Conservation (phyloP, 768 basidiomycete species). For the Suillus lakei region DNA sequence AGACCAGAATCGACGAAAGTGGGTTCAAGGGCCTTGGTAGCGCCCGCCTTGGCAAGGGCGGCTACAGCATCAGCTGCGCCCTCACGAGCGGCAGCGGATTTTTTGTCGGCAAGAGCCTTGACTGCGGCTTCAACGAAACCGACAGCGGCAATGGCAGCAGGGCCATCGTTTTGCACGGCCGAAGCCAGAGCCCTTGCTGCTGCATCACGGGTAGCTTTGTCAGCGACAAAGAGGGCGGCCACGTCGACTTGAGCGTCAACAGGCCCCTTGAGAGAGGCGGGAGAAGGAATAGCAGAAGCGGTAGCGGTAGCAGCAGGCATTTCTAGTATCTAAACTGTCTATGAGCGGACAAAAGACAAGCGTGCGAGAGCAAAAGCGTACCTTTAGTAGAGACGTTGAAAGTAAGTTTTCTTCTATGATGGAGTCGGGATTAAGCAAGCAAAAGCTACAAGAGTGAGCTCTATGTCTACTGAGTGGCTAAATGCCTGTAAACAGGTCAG, state of each 20-base stretch:
- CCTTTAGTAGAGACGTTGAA: constrained; percentile 47
- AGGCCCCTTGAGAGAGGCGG: constrained; percentile 76
- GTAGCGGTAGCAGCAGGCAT: constrained; percentile 85
- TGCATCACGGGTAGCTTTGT: constrained; percentile 80
- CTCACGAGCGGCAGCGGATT: constrained; percentile 89
- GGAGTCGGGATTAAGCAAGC: constrained; percentile 42
- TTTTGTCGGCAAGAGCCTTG: constrained; percentile 94
- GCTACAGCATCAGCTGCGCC: constrained; percentile 78
- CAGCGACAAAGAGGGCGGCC: constrained; percentile 78
- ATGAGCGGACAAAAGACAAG: constrained; percentile 14
- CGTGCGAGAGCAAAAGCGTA: constrained; percentile 27
- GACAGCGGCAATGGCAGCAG: constrained; percentile 69
- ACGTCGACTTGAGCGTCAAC: constrained; percentile 71
- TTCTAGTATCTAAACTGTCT: constrained; percentile 51
- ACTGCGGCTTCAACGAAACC: constrained; percentile 75
- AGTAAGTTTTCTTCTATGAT: constrained; percentile 39
- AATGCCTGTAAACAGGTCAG: constrained; percentile 35
- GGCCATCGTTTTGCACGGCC: constrained; percentile 83
- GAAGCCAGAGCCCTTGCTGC: constrained; percentile 74
- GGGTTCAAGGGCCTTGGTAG: constrained; percentile 84
- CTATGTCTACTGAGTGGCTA: constrained; percentile 57
- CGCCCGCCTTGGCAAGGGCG: constrained; percentile 69
- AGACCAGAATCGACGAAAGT: constrained; percentile 86
- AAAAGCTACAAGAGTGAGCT: constrained; percentile 61
- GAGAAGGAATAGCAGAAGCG: constrained; percentile 57